Conservation (phyloP, 2,329 filamentous ascomycete genomes). For the Scortechinia acanthostroma region DNA sequence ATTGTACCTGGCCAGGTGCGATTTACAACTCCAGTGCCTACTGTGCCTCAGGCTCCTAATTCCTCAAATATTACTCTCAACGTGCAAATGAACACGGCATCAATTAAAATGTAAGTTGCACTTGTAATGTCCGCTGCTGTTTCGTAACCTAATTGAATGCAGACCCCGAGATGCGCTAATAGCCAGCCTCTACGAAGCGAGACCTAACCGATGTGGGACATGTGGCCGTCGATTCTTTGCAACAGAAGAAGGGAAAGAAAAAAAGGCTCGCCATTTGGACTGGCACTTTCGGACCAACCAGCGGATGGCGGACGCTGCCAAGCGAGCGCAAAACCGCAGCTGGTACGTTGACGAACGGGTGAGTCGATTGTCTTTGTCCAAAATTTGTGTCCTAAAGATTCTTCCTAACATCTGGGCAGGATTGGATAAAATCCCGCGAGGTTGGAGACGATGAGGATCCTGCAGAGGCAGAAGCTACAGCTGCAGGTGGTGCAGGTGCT, state of each 20-base stretch:
- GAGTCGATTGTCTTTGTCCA: constrained; percentile 20
- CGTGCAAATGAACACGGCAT: neutral
- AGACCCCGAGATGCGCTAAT: constrained; percentile 73
- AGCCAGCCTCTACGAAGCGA: constrained; percentile 68
- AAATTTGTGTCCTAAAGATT: constrained; percentile 1
- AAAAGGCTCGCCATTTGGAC: constrained; percentile 88
- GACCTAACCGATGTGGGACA: constrained; percentile 81
- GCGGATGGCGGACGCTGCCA: constrained; percentile 77
- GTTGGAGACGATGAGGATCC: constrained; percentile 50
- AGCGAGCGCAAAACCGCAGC: constrained; percentile 80
- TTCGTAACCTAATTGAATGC: constrained; percentile 5
- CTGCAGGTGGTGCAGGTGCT: constrained; percentile 25
- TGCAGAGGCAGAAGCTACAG: constrained; percentile 24
- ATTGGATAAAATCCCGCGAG: constrained; percentile 85
- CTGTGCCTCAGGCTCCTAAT: neutral
- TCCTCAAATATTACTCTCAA: neutral
- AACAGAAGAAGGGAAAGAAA: constrained; percentile 71
- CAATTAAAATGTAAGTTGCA: neutral
- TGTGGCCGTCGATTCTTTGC: constrained; percentile 81
- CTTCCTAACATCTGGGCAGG: constrained; percentile 40
- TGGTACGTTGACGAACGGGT: constrained; percentile 90
- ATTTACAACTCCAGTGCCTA: neutral
- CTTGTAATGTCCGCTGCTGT: neutral
- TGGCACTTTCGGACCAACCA: constrained; percentile 97
- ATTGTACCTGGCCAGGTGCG: neutral